A percentile compares a stretch with the other conserved stretches of the same genome.
Evolutionary conservation across 2,329 filamentous ascomycete species (phyloP).

Genomic region (Atkinsonella texensis): DNA sequence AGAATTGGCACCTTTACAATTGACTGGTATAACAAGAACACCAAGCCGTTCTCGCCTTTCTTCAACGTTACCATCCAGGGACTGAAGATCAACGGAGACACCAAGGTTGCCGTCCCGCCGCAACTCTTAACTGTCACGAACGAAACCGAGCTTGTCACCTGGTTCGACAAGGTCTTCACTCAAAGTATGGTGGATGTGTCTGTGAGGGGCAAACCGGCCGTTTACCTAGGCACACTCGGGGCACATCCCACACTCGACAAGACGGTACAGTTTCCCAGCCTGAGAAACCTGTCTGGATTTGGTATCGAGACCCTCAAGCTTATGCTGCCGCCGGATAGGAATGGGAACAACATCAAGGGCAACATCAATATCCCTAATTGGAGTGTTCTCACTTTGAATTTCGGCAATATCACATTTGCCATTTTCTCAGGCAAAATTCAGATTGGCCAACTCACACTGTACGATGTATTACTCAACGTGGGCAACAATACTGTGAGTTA

Average conservation of each 20-base stretch:
- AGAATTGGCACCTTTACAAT: constrained; percentile 26
- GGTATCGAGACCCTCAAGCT: constrained; percentile 26
- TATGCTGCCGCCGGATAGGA: constrained; percentile 22
- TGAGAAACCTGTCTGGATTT: constrained; percentile 29
- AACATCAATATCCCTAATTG: constrained; percentile 32
- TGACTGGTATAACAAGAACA: constrained; percentile 28
- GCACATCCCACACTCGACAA: constrained; percentile 27
- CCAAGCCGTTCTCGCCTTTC: constrained; percentile 11
- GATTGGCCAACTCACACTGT: constrained; percentile 26
- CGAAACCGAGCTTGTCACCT: constrained; percentile 25
- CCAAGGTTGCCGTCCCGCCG: constrained; percentile 21
- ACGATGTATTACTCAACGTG: constrained; percentile 26
- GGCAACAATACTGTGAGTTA: constrained; percentile 31
- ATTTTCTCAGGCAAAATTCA: constrained; percentile 26
- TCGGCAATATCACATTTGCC: constrained; percentile 35
- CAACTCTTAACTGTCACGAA: constrained; percentile 25
- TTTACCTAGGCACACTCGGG: constrained; percentile 28
- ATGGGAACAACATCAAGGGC: constrained; percentile 31
- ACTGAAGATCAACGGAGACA: constrained; percentile 23
- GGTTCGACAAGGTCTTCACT: constrained; percentile 29
- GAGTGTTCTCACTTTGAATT: constrained; percentile 28
- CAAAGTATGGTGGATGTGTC: constrained; percentile 23
- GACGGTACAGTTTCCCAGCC: constrained; percentile 25
- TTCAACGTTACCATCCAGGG: constrained; percentile 8
- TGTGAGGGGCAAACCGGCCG: constrained; percentile 22